Evolutionary conservation across 2,329 filamentous ascomycete genomes (phyloP), one percentile per base, ranked within the genome.

Genomic region (Penicillium sp.): DNA sequence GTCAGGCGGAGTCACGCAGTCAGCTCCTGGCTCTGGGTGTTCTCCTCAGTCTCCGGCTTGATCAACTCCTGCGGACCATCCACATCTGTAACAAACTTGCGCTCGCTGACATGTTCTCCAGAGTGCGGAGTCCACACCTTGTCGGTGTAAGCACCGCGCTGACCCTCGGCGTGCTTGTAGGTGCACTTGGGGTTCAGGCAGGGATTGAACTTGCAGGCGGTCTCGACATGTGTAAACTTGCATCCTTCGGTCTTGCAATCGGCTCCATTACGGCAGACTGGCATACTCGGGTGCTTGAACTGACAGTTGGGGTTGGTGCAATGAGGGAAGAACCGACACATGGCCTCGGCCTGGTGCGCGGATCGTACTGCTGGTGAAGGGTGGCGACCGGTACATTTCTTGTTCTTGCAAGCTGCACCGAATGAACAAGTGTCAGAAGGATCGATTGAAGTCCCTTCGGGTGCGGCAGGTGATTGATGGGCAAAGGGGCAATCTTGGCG

Each of bases 351-450:
- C 76, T 96, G 89, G 72, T 93, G 90, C 27, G 87, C 86, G 50
- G 84, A 78, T 72, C 87, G 90, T 65, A 89, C 84, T 6, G 93
- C 92, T 1, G 94, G 94, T 7, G 92, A 97, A 2, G 94, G 94
- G 74, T 99, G 94, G 58, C 91, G 90, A 31, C 84, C 92, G 9
- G 89, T 90, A 71, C 94, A 99, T 78, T 97, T 97, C 68, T 86
- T 84, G 81, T 97, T 99, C 78, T 94, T 96, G 85, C 94, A 99
- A 9, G 92, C 92, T 2, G 87, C 91, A 21, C 92, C 93, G 67
- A 90, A 97, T 19, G 84, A 84, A 78, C 94, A 99, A 19, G 83
- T 81, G 68, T 96, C 91, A 57, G 82, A 84, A 64, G 92, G 82
- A 72, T 97, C 94, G 57, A 97, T 81, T 0, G 87, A 82, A 2